Base-by-base conservation (phyloP, 768 basidiomycete species). In the Agaricus subrufescens region DNA sequence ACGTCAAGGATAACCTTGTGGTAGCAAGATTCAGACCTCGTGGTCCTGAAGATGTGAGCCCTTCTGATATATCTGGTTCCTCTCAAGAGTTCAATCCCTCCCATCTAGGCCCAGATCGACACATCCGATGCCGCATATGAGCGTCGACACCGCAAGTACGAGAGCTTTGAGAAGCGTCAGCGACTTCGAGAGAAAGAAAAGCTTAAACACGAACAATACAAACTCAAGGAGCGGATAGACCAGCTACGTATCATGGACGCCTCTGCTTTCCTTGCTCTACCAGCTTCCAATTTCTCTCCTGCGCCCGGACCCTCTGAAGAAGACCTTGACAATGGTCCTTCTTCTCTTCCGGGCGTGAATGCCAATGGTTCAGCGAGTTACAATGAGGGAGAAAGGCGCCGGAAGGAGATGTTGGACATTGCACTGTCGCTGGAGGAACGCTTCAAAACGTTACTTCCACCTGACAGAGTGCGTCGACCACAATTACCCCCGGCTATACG, bases 181-280 rank as follows among this genome's bases (percentile, higher is more conserved):
- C 86, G 92, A 3, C 73, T 90, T 34, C 83, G 92, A 53, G 93
- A 95, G 71, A 92, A 92, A 70, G 93, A 96, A 71, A 93, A 93
- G 66, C 80, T 95, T 53, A 87, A 89, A 69, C 87, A 93, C 61
- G 92, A 94, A 65, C 91, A 93, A 62, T 93, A 94, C 73, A 92
- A 93, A 66, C 83, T 96, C 64, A 88, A 89, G 68, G 87, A 93
- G 65, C 84, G 93, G 37, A 88, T 94, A 58, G 91, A 94, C 50
- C 88, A 94, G 64, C 77, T 94, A 54, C 80, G 78, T 54, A 77
- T 75, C 27, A 87, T 94, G 84, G 89, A 91, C 57, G 69, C 78
- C 47, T 69, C 79, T 52, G 84, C 86, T 2, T 92, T 91, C 68
- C 79, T 90, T 30, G 65, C 75, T 27, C 72, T 88, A 45, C 80